These are phyloP conservation scores for Ceratobasidium sp. DNA, from an alignment of 1,284 basidiomycete genomes.

Conservation along the genomic window DNA sequence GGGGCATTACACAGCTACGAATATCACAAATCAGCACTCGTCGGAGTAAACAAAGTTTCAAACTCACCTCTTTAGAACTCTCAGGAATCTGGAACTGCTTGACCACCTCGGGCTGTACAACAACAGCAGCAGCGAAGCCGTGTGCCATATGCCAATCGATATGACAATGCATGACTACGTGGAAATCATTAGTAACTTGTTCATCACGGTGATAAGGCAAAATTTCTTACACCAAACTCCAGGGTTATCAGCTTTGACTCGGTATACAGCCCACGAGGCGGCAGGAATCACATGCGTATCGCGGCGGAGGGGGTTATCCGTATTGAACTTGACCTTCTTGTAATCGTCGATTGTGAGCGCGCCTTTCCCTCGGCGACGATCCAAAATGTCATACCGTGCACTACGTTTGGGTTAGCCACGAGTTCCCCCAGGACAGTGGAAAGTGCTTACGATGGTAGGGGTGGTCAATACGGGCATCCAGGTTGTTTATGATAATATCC, in stretches of 20 bases:
- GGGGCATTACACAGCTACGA: background rate
- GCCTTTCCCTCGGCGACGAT: constrained; percentile 49
- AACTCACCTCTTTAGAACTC: background rate
- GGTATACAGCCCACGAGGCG: constrained; percentile 44
- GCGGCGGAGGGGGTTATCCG: constrained; percentile 49
- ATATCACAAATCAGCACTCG: too few relatives aligned
- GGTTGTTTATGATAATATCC: constrained; percentile 48
- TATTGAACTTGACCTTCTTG: constrained; percentile 42
- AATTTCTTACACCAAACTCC: constrained; percentile 29
- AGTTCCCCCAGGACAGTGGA: background rate
- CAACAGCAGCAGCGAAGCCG: constrained; percentile 17
- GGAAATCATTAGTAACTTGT: background rate
- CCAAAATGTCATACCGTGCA: constrained; percentile 45
- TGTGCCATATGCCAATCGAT: constrained; percentile 25
- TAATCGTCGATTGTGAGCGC: constrained; percentile 42
- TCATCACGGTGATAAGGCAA: too few relatives aligned
- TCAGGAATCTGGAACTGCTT: background rate
- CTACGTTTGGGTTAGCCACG: background rate
- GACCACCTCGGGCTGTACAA: constrained; percentile 8
- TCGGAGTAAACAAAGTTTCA: background rate
- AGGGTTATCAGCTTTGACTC: constrained; percentile 29
- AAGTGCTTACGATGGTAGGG: constrained; percentile 45
- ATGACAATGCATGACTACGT: constrained; percentile 25
- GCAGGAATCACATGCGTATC: constrained; percentile 49
- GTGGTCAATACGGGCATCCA: constrained; percentile 47